Base-by-base conservation (phyloP, 495 filamentous ascomycete species). In the Aspergillus asperescens region DNA sequence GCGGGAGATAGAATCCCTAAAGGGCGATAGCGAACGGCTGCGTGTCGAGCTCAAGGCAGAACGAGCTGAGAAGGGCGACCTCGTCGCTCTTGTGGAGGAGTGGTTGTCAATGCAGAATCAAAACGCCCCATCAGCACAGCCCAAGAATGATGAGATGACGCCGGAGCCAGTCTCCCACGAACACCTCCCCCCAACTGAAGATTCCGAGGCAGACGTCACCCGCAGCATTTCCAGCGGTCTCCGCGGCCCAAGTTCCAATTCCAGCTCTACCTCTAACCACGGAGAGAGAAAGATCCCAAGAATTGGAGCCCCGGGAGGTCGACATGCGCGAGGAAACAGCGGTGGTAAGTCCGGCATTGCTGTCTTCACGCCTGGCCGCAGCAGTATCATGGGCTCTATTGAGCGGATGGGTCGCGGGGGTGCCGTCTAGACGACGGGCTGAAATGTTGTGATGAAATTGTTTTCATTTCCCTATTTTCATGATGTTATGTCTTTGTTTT, bases 61-160 rank as follows among this genome's bases (percentile, higher is more conserved):
- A 68, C 78, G 92, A 3, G 77, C 87, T 18, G 93, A 98, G 71
- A 98, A 96, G 69, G 90, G 90, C 29, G 90, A 96, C 59, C 75
- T 98, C 38, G 90, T 98, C n/a, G 80, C 82, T 40, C 84, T 90
- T 0, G 90, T 93, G 1, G 93, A 97, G 62, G 90, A 96, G 81
- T 97, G 84, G 86, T 83, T 84, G 59, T 67, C 73, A 16, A 74
- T 82, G 54, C 71, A 73, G 32, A 58, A 52, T 29, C 67, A 68
- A 47, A 54, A 23, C 16, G 29, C 22, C 24, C 23, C 20, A 39
- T 25, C 61, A 16, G 37, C 62, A 46, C 42, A 56, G 46, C 25
- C 53, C 27, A 34, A 55, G 0, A 56, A 62, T 1, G 48, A 58
- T 8, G 43, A 55, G 24, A 15, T 47, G 19, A 48, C 54, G 7